phyloP scores from a whole-genome alignment of 1,284 basidiomycete species.

The Bjerkandera adusta region DNA sequence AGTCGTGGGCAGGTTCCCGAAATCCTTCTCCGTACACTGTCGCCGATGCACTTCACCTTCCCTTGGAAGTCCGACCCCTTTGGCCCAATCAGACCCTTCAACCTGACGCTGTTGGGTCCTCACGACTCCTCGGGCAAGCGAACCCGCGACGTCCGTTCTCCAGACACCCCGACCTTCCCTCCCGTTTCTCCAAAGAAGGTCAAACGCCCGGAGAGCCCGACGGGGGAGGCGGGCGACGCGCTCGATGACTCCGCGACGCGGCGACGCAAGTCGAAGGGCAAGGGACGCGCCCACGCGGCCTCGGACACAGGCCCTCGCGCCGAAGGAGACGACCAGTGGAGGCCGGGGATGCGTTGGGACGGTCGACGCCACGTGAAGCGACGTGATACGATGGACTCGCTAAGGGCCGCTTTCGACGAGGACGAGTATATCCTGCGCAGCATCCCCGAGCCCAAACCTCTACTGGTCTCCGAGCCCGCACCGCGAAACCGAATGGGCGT shows the following conservation, averaged over 20 bases:
- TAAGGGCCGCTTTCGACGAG: no score
- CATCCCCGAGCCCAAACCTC: no score
- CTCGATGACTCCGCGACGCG: neutral
- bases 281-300: no score
- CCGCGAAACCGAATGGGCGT: no score
- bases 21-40: neutral
- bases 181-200: neutral
- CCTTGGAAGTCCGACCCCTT: neutral
- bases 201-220: neutral
- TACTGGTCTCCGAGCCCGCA: no score
- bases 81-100: neutral
- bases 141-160: neutral
- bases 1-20: no score
- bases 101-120: neutral
- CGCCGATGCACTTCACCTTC: neutral
- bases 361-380: no score
- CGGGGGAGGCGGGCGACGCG: neutral
- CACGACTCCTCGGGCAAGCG: neutral
- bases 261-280: neutral
- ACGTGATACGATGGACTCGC: no score
- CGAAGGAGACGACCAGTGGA: neutral
- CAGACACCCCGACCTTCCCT: neutral
- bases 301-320: neutral
- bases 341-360: neutral
- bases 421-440: no score